Conservation (phyloP, 73 alveolate species). For the Paramecium octaurelia region DNA sequence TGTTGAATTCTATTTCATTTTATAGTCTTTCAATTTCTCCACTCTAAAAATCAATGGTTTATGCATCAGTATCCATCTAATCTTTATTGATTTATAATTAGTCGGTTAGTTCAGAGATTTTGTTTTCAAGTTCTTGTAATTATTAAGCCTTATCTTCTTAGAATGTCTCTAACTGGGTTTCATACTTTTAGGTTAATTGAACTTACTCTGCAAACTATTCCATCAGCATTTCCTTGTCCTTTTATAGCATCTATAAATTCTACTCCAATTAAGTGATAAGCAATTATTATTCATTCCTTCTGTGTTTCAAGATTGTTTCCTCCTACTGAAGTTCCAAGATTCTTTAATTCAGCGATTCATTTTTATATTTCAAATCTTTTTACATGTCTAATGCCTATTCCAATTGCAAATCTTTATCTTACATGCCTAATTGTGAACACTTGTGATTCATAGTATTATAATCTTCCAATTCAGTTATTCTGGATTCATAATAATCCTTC, state of each 20-base stretch:
- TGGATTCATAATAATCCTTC: slow-evolving; percentile 13
- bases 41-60: slow-evolving; percentile 1
- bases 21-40: background rate
- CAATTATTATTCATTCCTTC: slow-evolving; percentile 1
- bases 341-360: background rate
- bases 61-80: background rate
- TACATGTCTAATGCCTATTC: background rate
- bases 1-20: background rate
- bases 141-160: background rate
- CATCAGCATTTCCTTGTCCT: background rate
- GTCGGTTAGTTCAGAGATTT: background rate
- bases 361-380: background rate
- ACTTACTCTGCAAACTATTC: background rate
- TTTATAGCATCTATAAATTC: background rate
- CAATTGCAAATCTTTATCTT: background rate
- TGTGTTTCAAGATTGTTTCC: background rate
- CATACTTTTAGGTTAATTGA: background rate
- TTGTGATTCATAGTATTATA: background rate
- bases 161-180: background rate
- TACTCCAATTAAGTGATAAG: background rate
- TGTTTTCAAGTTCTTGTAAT: background rate
- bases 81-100: background rate
- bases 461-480: slow-evolving; percentile 9
- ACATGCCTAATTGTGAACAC: background rate
- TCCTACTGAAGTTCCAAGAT: background rate